Percentiles rank a stretch among this genome's conserved stretches.
phyloP scores from a whole-genome alignment of 805 yeast species.

The Tetrapisispora arboricola region DNA sequence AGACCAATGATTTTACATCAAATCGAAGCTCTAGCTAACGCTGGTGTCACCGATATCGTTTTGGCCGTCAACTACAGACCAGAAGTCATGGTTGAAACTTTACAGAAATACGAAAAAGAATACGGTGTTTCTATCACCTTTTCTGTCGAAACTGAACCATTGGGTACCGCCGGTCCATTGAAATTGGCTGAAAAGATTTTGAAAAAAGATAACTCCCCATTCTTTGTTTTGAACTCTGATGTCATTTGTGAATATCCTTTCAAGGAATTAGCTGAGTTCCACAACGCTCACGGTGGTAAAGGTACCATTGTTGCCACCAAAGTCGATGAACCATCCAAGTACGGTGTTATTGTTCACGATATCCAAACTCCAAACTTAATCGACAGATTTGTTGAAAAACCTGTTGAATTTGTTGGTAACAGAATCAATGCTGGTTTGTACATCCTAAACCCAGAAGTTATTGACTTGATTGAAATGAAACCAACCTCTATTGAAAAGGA shows the following conservation, averaged over 20 bases:
- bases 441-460: conserved; percentile 94
- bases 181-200: conserved; percentile 91
- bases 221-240: conserved; percentile 96
- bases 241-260: conserved; percentile 99
- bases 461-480: conserved; percentile 91
- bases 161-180: conserved; percentile 99
- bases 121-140: conserved; percentile 93
- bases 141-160: conserved; percentile 97
- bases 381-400: conserved; percentile 98
- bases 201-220: conserved; percentile 91
- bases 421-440: conserved; percentile 99
- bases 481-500: conserved; percentile 99
- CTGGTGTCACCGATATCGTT: conserved; percentile 98
- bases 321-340: conserved; percentile 98
- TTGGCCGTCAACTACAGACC: conserved; percentile 99
- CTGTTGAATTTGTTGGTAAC: conserved; percentile 98
- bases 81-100: conserved; percentile 94
- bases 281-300: conserved; percentile 89
- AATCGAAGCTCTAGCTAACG: conserved; percentile 93
- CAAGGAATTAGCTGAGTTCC: conserved; percentile 84
- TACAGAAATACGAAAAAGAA: conserved; percentile 86
- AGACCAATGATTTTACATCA: conserved; percentile 99
- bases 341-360: conserved; percentile 98
- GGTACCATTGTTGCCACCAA: conserved; percentile 99
- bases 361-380: conserved; percentile 89